Base-by-base conservation (phyloP, 352 stramenopile genomes). In the Pythium folliculosum region DNA sequence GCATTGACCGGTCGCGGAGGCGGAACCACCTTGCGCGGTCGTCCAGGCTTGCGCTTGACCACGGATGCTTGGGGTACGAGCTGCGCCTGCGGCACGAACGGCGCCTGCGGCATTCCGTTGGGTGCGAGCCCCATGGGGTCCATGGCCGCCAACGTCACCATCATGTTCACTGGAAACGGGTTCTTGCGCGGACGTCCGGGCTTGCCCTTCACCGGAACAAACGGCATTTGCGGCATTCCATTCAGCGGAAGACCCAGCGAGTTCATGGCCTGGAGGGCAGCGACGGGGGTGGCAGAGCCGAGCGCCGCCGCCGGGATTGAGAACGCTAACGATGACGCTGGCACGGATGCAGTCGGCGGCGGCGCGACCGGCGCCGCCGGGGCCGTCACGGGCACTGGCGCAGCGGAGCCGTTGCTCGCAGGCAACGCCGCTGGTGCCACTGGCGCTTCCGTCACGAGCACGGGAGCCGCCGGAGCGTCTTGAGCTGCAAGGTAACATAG, bases 121-220 rank as follows among this genome's bases (percentile, higher is more conserved):
- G 22, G 55, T 21, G 40, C 38, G 9, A 63, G 32, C 21, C 30
- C 30, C 51, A 57, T 57, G 10, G 51, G 16, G n/a, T 57, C 43
- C 50, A 56, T 62, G 27, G 54, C n/a, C 5, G 40, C 22, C 4
- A 35, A 7, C 45, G 58, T 17, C 23, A 65, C 35, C 48, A 47
- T 38, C 48, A 21, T 37, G n/a, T 50, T 44, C 38, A 45, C 16
- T 0, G 63, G 56, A 5, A 61, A 16, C n/a, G 55, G 54, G 14
- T 60, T 49, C 50, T 70, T 70, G 23, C 63, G 63, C 48, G 63
- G 63, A 10, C 63, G 63, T 7, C 63, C 63, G 23, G 63, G 63
- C 48, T 56, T 56, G 14, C 63, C 55, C 49, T 70, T 70, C 25
- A 65, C 49, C n/a, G 63, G 63, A 27, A 52, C 51, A 17, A 60